These are phyloP conservation scores for Xylaria sp. DNA, from an alignment of 495 filamentous ascomycete genomes.

Conservation along the genomic window DNA sequence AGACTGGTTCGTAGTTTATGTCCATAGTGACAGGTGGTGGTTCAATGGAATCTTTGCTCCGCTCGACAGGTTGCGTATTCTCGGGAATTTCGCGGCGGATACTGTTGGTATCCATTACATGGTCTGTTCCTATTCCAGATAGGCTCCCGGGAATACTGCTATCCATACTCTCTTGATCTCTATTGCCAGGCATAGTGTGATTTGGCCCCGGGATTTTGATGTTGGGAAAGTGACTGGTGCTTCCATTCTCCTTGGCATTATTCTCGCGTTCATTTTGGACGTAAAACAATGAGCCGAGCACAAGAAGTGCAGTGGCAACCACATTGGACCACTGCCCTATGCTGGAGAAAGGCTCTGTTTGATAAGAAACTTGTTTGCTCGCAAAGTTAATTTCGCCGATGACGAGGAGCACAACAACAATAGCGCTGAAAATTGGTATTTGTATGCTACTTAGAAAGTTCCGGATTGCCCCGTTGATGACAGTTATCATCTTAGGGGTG, in stretches of 20 bases:
- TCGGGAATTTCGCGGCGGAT: neutral
- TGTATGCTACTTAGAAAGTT: conserved; percentile 56
- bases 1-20: neutral
- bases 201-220: conserved; percentile 41
- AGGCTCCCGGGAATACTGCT: neutral
- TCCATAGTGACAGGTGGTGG: neutral
- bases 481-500: conserved; percentile 55
- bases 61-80: neutral
- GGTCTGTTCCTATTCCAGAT: conserved; percentile 12
- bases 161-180: conserved; percentile 8
- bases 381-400: conserved; percentile 66
- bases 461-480: conserved; percentile 53
- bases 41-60: neutral
- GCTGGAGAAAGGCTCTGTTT: conserved; percentile 62
- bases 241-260: conserved; percentile 30
- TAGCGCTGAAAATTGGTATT: conserved; percentile 60
- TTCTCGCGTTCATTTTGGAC: conserved; percentile 46
- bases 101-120: conserved; percentile 13
- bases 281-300: conserved; percentile 61
- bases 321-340: conserved; percentile 65
- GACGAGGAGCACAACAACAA: conserved; percentile 61
- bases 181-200: conserved; percentile 26
- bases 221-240: conserved; percentile 18
- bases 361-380: conserved; percentile 54
- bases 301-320: conserved; percentile 60